Evolutionary conservation across 257 asterid species (phyloP), one percentile per base, ranked within the genome.

Genomic region (Echium plantagineum): DNA sequence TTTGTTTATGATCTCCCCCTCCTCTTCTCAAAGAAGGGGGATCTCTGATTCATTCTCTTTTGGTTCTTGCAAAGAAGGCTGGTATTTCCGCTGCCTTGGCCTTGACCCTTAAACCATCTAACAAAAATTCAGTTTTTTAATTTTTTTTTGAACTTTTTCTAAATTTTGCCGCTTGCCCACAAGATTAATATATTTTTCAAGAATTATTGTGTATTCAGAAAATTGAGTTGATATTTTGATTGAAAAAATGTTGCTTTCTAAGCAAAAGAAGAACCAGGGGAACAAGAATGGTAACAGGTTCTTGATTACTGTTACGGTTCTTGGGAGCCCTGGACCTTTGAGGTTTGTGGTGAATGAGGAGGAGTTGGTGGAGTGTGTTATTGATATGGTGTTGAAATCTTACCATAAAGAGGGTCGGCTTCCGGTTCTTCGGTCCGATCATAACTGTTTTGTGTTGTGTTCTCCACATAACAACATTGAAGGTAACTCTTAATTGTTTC

Each of bases 1-100:
- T 56, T 76, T 71, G 62, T 85, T 85, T 30, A 81, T 85, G 96
- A 75, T 88, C 95, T 69, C 80, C 90, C 91, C 79, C 66, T 79
- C 84, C 65, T 79, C 84, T 18, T 60, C 75, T 35, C 51, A 62
- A 54, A 73, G 85, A 79, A 83, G 95, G 83, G 95, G 86, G 91
- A 57, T 87, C 78, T 75, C 80, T 75, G 46, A 68, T 74, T 72
- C 76, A 69, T 72, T 74, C 30, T 68, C 71, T 24, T 78, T 88
- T 59, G 94, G 90, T 7, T 90, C 85, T 63, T 90, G 93, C 85
- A 87, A 82, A 77, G 84, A 79, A 74, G 97, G 90, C 90, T 90
- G 97, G 97, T 85, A 90, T 81, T 90, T 71, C 72, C 96, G 95
- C 76, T 90, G 97, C 94, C 72, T 83, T 49, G 97, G 96, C 65